Evolutionary conservation across 169 alveolate species (phyloP).

Genomic region (Cryptosporidium ubiquitum): DNA sequence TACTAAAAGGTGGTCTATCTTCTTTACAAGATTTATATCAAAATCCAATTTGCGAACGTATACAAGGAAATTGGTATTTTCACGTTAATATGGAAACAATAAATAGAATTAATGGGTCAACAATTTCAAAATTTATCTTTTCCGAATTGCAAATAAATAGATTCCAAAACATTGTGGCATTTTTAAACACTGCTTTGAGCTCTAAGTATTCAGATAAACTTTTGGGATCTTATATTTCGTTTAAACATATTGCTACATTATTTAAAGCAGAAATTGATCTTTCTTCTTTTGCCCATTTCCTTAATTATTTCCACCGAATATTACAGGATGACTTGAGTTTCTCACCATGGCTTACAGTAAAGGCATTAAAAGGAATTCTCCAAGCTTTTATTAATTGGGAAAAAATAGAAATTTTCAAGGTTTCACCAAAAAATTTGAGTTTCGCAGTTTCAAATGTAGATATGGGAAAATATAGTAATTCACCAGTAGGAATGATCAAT

Average conservation of each 20-base stretch:
- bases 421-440: background rate
- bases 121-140: background rate
- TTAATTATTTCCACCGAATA: conserved; percentile 8
- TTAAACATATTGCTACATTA: conserved; percentile 30
- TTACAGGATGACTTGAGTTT: conserved; percentile 41
- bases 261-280: background rate
- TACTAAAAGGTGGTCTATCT: conserved; percentile 24
- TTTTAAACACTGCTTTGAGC: conserved; percentile 31
- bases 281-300: background rate
- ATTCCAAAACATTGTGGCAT: conserved; percentile 33
- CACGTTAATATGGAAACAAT: background rate
- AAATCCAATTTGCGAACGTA: conserved; percentile 2
- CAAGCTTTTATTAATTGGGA: conserved; percentile 46
- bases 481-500: conserved; percentile 22
- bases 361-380: conserved; percentile 17
- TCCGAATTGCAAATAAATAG: conserved; percentile 40
- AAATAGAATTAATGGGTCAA: background rate
- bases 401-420: background rate
- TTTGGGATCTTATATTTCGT: conserved; percentile 7
- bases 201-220: conserved; percentile 15
- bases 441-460: background rate
- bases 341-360: conserved; percentile 51
- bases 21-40: conserved; percentile 3
- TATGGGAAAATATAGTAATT: conserved; percentile 14
- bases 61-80: conserved; percentile 45